These are phyloP conservation scores for Balakata baccata DNA, from an alignment of 345 rosid genomes.

Conservation along the genomic window DNA sequence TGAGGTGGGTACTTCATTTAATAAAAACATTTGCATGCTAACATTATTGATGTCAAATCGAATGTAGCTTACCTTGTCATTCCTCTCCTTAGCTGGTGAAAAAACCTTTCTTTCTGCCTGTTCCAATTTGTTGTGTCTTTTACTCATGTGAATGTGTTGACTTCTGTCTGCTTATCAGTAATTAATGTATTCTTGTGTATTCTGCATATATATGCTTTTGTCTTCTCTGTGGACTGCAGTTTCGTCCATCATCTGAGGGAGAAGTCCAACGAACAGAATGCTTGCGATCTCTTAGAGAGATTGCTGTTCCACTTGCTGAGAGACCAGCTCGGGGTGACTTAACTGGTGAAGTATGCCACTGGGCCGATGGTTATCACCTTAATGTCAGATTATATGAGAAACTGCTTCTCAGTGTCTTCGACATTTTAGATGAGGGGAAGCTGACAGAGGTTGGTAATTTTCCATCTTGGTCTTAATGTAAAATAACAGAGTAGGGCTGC, in stretches of 20 bases:
- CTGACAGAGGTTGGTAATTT: conserved; percentile 70
- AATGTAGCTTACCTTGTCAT: neutral
- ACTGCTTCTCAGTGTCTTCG: conserved; percentile 86
- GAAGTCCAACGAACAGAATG: conserved; percentile 94
- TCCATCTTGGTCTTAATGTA: conserved; percentile 11
- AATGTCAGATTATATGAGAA: conserved; percentile 87
- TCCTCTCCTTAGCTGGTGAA: neutral
- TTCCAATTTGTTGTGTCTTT: neutral
- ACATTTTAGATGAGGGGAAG: conserved; percentile 93
- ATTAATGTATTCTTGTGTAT: neutral
- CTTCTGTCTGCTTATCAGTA: conserved; percentile 5
- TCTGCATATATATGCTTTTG: neutral
- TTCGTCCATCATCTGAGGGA: conserved; percentile 73
- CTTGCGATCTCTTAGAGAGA: conserved; percentile 79
- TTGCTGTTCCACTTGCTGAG: conserved; percentile 90
- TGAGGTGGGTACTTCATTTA: conserved; percentile 49
- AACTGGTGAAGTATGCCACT: conserved; percentile 97
- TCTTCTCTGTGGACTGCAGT: conserved; percentile 39
- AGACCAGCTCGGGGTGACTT: conserved; percentile 97
- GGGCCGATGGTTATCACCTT: conserved; percentile 97
- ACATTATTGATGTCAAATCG: neutral
- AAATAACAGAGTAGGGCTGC: neutral
- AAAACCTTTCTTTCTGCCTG: neutral
- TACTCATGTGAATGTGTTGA: neutral
- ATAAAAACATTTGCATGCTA: neutral